Evolutionary conservation across 2,329 filamentous ascomycete genomes (phyloP).

Genomic region (Rhynchosporium graminicola): DNA sequence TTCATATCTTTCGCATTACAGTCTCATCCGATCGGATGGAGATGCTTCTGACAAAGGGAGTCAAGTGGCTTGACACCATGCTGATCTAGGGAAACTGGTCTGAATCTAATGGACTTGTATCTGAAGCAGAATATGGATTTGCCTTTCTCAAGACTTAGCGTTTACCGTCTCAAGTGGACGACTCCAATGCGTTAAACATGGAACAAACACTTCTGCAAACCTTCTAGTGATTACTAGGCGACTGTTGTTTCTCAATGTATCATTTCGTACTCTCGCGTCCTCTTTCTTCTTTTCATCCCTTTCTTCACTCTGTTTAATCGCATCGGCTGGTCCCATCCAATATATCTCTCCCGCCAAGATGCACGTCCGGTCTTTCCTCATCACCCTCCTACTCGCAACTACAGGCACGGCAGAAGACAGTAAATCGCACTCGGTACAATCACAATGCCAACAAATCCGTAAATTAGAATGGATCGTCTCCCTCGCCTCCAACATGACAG

Average conservation of each 20-base stretch:
- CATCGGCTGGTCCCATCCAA: constrained; percentile 21
- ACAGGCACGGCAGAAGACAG: constrained; percentile 38
- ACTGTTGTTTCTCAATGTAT: constrained; percentile 2
- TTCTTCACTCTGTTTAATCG: not conserved
- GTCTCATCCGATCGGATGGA: constrained; percentile 6
- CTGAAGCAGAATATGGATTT: not conserved
- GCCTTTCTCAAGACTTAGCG: no score
- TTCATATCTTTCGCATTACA: not conserved
- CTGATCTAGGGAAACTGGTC: no score
- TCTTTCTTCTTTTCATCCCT: not conserved
- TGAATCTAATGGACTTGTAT: not conserved
- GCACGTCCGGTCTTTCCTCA: constrained; percentile 31
- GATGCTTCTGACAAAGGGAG: no score
- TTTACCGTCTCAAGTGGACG: no score
- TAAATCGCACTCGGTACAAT: constrained; percentile 34
- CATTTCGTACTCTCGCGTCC: not conserved
- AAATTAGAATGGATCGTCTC: constrained; percentile 39
- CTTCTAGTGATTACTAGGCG: not conserved
- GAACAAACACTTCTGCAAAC: not conserved
- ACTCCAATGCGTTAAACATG: constrained; percentile 4
- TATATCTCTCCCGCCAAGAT: constrained; percentile 28
- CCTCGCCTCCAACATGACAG: constrained; percentile 43
- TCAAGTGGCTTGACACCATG: not conserved
- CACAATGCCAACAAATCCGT: constrained; percentile 39
- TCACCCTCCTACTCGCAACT: constrained; percentile 31